Percentiles rank a stretch among this genome's conserved stretches.
Evolutionary conservation across 1,284 basidiomycete genomes (phyloP).

Genomic region (Cryptococcus sp.): DNA sequence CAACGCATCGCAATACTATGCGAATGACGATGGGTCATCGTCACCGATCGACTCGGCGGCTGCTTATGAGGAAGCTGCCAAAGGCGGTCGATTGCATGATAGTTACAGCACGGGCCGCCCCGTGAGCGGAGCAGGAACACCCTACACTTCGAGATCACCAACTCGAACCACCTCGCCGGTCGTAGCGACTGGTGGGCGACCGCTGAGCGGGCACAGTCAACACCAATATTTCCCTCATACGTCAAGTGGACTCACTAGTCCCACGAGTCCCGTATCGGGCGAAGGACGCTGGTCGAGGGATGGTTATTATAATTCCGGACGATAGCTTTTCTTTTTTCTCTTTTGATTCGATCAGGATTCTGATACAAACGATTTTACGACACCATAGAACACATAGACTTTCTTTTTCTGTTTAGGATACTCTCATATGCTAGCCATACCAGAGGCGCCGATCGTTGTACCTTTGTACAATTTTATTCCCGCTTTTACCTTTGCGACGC

Average conservation of each 20-base stretch:
- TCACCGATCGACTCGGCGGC: slow-evolving; percentile 4
- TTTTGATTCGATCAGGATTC: not conserved
- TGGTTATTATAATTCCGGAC: not conserved
- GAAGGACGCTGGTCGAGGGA: not conserved
- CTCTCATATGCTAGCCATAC: not conserved
- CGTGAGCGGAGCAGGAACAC: no score
- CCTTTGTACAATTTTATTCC: no score
- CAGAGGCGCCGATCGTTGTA: not conserved
- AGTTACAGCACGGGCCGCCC: not conserved
- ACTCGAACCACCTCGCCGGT: not conserved
- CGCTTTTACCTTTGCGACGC: no score
- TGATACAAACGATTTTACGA: not conserved
- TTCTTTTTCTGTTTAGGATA: not conserved
- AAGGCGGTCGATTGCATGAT: slow-evolving; percentile 10
- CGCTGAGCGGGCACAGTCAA: slow-evolving; percentile 15
- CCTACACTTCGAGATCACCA: slow-evolving; percentile 3
- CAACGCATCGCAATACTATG: slow-evolving; percentile 2
- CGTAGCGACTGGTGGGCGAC: slow-evolving; percentile 5
- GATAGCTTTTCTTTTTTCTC: not conserved
- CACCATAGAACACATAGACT: slow-evolving; percentile 8
- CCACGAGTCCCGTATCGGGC: not conserved
- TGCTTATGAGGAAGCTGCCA: slow-evolving; percentile 25
- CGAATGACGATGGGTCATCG: not conserved
- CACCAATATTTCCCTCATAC: slow-evolving; percentile 7
- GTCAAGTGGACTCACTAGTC: not conserved